Base-by-base conservation (phyloP, 352 stramenopile species). In the Phytopythium chamaehyphon region DNA sequence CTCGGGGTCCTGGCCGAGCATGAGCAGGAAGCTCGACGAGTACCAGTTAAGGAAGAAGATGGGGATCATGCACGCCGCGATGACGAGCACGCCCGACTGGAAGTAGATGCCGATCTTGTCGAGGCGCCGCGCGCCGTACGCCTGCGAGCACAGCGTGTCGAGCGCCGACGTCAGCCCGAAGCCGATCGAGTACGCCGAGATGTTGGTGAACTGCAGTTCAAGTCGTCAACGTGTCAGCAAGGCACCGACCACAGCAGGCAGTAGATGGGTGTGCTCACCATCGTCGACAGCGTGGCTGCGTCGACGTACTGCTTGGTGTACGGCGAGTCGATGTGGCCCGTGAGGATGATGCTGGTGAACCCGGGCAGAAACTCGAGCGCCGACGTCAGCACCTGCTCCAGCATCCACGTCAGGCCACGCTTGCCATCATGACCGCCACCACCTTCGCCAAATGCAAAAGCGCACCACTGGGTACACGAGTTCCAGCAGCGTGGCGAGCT, bases 91-190 rank as follows among this genome's bases (percentile, higher is more conserved):
- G 1, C 78, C 82, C 2, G 71, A 78, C 51, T 94, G 76, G 47
- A 90, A 73, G 62, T 90, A 94, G 36, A 80, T 64, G 0, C 84
- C 86, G 56, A 96, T 90, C 57, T 86, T 85, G 5, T 66, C 62
- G 24, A 64, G 62, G 12, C 73, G 61, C 24, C 74, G 70, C 0
- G 84, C 82, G 21, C 83, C 83, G 39, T 76, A 82, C 23, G 83
- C 80, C 35, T 90, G 71, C 1, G 71, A 74, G 26, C 78, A 92
- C 15, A 94, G 61, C 54, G 83, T 94, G 55, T 94, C 83, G 38
- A 94, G 62, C 9, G 77, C 81, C 14, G 76, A 86, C 8, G 79
- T 70, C 0, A 92, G 61, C 2, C 79, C 79, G 52, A 88, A 75
- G 10, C 72, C 81, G 0, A 85, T 61, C 0, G 78, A 76, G 39